Base-by-base conservation (phyloP, 1,284 basidiomycete genomes). In the Heterobasidion occidentale region DNA sequence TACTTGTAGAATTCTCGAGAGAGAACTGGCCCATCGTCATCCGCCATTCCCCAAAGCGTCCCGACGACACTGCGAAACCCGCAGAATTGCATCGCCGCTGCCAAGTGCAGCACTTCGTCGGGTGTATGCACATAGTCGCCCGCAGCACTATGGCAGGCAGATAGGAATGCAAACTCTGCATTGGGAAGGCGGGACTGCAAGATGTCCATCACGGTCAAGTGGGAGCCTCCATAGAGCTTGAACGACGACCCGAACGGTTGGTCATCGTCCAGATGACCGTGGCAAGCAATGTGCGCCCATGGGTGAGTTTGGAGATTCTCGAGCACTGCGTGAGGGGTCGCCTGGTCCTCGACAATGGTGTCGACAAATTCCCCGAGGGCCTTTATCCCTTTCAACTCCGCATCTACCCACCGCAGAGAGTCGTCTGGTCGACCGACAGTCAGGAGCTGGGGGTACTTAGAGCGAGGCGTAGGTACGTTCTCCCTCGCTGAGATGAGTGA, bases 31-130 rank as follows among this genome's bases (percentile, higher is more conserved):
- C 62, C 68, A 54, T 64, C 61, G 3, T 20, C 15, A 47, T 70
- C 66, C 1, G 36, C 46, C 57, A 71, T 68, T 14, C 57, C 52
- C 72, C 71, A 74, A 59, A 74, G 60, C 36, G 73, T 71, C 15
- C 70, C 73, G 9, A 75, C 62, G 2, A 74, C 73, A 36, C 63
- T 67, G 11, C 64, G 58, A 52, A 70, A 65, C 6, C 72, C 73
- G 7, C 60, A 60, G 45, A 70, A 71, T 15, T 54, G 42, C 52
- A 54, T 19, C 8, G 36, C 52, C 11, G 44, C 52, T 9, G 52
- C 52, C 17, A 54, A 33, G n/a, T n/a, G 11, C 4, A 54, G 6
- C 2, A 54, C 46, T 9, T 59, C 59, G 38, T 60, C 59, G 0
- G 52, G 46, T 0, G 46, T 44, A 44, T 47, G 36, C 2, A 35